These are phyloP conservation scores for Zarea fungicola DNA, from an alignment of 2,329 filamentous ascomycete species.

Conservation along the genomic window DNA sequence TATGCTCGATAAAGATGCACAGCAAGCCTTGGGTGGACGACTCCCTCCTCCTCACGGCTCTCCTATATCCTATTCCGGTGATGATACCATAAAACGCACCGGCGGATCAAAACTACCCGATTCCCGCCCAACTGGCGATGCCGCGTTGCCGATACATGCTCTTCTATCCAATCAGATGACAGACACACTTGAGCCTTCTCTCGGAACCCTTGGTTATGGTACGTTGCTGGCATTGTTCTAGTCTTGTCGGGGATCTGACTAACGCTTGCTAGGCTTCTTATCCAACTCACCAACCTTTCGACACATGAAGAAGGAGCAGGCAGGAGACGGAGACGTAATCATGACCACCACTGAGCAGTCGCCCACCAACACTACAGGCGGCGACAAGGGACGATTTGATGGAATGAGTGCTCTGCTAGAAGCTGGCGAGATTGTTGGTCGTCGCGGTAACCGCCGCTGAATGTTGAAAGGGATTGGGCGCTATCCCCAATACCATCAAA, in stretches of 20 bases:
- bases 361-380: constrained; percentile 23
- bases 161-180: constrained; percentile 38
- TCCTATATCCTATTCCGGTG: not conserved
- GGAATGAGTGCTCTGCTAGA: constrained; percentile 54
- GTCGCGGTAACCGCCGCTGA: constrained; percentile 24
- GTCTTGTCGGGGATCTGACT: constrained; percentile 21
- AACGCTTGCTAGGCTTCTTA: constrained; percentile 28
- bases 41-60: not conserved
- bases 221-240: constrained; percentile 18
- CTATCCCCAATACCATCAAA: too few relatives aligned
- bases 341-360: constrained; percentile 24
- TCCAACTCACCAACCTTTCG: constrained; percentile 28
- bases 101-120: constrained; percentile 16
- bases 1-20: constrained; percentile 36
- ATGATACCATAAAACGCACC: not conserved
- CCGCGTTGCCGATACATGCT: constrained; percentile 49
- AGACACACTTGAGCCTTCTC: not conserved
- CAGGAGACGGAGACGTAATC: constrained; percentile 26
- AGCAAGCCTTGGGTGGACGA: not conserved
- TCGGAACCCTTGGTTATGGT: constrained; percentile 28
- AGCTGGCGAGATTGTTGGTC: constrained; percentile 55
- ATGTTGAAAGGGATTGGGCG: too few relatives aligned
- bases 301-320: constrained; percentile 26
- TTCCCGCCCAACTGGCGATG: constrained; percentile 42
- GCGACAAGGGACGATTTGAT: constrained; percentile 36